phyloP scores from a whole-genome alignment of 768 basidiomycete genomes.

The Boletus bicolor region DNA sequence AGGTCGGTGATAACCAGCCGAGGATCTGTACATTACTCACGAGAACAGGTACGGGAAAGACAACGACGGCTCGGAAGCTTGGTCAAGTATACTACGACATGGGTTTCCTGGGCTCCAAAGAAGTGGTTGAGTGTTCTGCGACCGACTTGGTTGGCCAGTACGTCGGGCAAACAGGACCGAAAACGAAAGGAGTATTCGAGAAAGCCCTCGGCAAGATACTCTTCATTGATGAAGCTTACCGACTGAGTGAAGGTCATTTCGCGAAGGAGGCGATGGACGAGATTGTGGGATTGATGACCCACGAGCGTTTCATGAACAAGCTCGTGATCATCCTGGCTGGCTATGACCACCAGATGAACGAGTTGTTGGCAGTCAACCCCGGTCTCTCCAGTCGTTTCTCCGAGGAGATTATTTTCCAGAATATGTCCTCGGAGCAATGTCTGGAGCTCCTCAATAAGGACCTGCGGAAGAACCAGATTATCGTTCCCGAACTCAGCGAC shows the following conservation, averaged over 20 bases:
- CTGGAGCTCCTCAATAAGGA: constrained; percentile 49
- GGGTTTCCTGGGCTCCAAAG: constrained; percentile 49
- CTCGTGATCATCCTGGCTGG: constrained; percentile 69
- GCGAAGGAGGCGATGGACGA: constrained; percentile 76
- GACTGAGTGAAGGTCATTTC: constrained; percentile 59
- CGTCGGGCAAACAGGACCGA: constrained; percentile 71
- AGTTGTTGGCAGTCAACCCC: constrained; percentile 54
- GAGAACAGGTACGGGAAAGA: constrained; percentile 57
- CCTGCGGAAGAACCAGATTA: constrained; percentile 42
- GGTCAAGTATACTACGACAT: constrained; percentile 65
- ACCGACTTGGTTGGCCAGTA: constrained; percentile 70
- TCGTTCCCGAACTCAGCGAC: constrained; percentile 33
- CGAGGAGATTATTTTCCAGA: constrained; percentile 53
- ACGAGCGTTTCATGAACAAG: constrained; percentile 55
- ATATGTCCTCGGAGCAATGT: constrained; percentile 52
- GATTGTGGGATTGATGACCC: constrained; percentile 62
- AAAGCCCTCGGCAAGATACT: constrained; percentile 66
- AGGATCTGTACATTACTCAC: background rate
- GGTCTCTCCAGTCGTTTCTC: constrained; percentile 72
- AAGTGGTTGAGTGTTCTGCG: constrained; percentile 67
- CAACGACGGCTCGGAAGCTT: constrained; percentile 60
- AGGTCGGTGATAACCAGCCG: constrained; percentile 34
- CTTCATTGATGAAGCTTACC: constrained; percentile 74
- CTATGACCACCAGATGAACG: constrained; percentile 67
- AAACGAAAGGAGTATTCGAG: constrained; percentile 57